Base-by-base conservation (phyloP, 306 rosid species). In the Cucumis cinereus region DNA sequence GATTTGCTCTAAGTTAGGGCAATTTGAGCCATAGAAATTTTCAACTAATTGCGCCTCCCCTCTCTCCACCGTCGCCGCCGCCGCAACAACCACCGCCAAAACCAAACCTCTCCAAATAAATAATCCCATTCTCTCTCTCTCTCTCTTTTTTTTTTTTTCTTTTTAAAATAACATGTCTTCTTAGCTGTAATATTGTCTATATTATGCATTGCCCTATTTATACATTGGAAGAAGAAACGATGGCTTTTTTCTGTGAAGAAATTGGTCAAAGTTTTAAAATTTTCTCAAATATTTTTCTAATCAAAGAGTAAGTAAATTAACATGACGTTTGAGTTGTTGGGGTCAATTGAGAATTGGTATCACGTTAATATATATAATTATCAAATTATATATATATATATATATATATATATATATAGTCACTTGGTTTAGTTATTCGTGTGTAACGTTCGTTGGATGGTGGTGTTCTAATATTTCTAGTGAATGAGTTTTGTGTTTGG, bases 1-100 rank as follows among this genome's bases (percentile, higher is more conserved):
- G 0, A 89, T 77, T 53, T 60, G 35, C 67, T 94, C 97, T 1
- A 94, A 86, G 70, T 85, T 90, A 45, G 95, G 91, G 80, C 98
- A 94, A 12, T 60, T 86, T 5, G 78, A 78, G 11, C 61, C 11
- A 28, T 91, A 94, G 81, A 91, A 91, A 73, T 86, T 89, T 60
- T 87, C 88, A 5, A 33, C 81, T 36, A 94, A 55, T 73, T 82
- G 87, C 0, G 88, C 88, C 71, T 84, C 85, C 55, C 79, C 85
- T 28, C 45, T 79, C 14, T 35, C 59, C 38, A 81, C 38, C 13
- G 73, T 54, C 20, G 64, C 61, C 15, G 12, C 73, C 55, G 12
- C 76, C 55, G 7, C 55, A 16, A 84, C 8, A 68, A 68, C n/a
- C 74, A 41, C 19, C 6, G 16, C 53, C 6, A 68, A 12, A 23